phyloP scores from a whole-genome alignment of 164 flowering plant species.

The Annona squamosa region DNA sequence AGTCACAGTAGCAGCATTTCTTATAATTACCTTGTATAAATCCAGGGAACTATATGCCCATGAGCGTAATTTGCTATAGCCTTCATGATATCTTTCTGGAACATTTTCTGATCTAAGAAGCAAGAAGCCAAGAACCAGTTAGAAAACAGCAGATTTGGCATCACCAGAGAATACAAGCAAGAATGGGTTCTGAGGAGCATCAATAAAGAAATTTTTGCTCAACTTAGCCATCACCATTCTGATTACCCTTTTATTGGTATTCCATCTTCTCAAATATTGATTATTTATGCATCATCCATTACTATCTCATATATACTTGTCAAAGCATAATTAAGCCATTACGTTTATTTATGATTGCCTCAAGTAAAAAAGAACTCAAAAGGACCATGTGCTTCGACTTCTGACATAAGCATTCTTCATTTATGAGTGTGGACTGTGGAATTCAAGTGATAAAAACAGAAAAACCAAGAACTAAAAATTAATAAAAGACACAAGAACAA shows the following conservation, averaged over 20 bases:
- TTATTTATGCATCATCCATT: no score
- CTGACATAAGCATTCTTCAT: background rate
- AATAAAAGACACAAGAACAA: background rate
- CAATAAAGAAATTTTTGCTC: no score
- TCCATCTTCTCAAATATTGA: no score
- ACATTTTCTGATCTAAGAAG: slow-evolving; percentile 49
- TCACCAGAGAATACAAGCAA: no score
- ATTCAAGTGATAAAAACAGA: background rate
- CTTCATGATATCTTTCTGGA: slow-evolving; percentile 69
- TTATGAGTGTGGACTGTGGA: background rate
- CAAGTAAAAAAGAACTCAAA: no score
- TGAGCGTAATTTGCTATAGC: slow-evolving; percentile 75
- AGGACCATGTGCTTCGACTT: background rate
- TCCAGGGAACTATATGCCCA: slow-evolving; percentile 84
- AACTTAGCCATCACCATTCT: no score
- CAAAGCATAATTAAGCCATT: background rate
- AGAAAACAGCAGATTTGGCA: background rate
- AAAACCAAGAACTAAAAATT: background rate
- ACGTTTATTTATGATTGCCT: background rate
- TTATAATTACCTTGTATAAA: slow-evolving; percentile 61
- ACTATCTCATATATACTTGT: background rate
- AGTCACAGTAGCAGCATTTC: no score
- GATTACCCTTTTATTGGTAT: no score
- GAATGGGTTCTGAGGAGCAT: no score
- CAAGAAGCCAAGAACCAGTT: slow-evolving; percentile 2